Percentiles rank a stretch among this genome's conserved stretches.
These are phyloP conservation scores for Cytospora piceicola DNA, from an alignment of 2,329 filamentous ascomycete genomes.

Conservation along the genomic window DNA sequence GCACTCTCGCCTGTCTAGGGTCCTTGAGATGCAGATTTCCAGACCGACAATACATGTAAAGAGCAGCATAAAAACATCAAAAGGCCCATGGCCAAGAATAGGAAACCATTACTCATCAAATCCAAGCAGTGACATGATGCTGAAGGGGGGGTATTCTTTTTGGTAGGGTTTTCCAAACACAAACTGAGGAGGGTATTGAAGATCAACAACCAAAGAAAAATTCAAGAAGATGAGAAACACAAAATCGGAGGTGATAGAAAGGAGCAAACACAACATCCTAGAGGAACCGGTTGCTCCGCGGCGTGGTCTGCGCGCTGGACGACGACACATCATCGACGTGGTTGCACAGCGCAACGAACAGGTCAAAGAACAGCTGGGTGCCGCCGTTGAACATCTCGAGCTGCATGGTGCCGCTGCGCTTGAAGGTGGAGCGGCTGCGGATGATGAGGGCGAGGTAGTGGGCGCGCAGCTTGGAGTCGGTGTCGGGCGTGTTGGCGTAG, in stretches of 20 bases:
- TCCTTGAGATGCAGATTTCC: conserved; percentile 14
- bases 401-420: conserved; percentile 93
- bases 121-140: conserved; percentile 19
- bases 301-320: conserved; percentile 54
- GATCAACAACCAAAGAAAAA: conserved; percentile 3
- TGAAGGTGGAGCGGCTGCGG: conserved; percentile 83
- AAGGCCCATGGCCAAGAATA: background rate
- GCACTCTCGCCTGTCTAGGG: conserved; percentile 21
- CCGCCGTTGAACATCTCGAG: conserved; percentile 90
- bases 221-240: background rate
- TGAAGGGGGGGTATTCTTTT: conserved; percentile 28
- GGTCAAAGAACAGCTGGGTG: conserved; percentile 83
- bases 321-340: conserved; percentile 73
- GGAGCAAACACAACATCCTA: conserved; percentile 10
- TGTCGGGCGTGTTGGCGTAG: conserved; percentile 86
- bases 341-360: conserved; percentile 92
- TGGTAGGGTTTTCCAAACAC: conserved; percentile 10
- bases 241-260: background rate
- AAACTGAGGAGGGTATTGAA: conserved; percentile 5
- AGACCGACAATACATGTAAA: background rate
- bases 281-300: conserved; percentile 49
- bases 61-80: background rate
- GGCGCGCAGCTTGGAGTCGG: conserved; percentile 85
- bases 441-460: conserved; percentile 95
- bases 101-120: conserved; percentile 21